phyloP scores from a whole-genome alignment of 1,139 yeast species.

The Nakaseomyces sp. region DNA sequence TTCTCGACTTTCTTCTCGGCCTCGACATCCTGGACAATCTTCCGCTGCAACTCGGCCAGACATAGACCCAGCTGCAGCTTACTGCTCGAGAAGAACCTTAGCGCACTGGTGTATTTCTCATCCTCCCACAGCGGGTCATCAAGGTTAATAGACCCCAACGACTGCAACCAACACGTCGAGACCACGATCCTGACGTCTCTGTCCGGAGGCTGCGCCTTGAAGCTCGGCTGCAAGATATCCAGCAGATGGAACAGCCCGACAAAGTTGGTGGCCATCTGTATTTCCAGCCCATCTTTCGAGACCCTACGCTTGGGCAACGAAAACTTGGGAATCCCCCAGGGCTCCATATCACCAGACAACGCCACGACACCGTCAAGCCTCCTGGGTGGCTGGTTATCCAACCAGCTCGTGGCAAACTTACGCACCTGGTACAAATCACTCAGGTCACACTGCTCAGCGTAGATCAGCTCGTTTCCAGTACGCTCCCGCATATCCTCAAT shows the following conservation, averaged over 20 bases:
- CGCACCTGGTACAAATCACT: slow-evolving; percentile 68
- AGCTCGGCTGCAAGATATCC: slow-evolving; percentile 68
- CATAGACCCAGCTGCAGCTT: slow-evolving; percentile 68
- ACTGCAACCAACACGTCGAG: slow-evolving; percentile 68
- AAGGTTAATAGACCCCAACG: slow-evolving; percentile 56
- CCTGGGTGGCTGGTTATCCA: slow-evolving; percentile 84
- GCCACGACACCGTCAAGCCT: slow-evolving; percentile 82
- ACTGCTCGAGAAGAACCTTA: slow-evolving; percentile 73
- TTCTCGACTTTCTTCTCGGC: slow-evolving; percentile 38
- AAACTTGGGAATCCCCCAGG: slow-evolving; percentile 37
- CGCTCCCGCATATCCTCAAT: slow-evolving; percentile 64
- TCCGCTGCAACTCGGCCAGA: slow-evolving; percentile 65
- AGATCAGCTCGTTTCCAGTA: slow-evolving; percentile 65
- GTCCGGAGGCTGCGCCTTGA: slow-evolving; percentile 86
- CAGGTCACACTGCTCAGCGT: slow-evolving; percentile 83
- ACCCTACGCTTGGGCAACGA: slow-evolving; percentile 39
- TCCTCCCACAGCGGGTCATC: slow-evolving; percentile 61
- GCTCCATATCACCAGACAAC: slow-evolving; percentile 77
- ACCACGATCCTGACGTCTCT: slow-evolving; percentile 78
- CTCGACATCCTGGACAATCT: slow-evolving; percentile 35
- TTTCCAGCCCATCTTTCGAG: slow-evolving; percentile 75
- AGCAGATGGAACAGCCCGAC: slow-evolving; percentile 72
- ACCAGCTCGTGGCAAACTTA: slow-evolving; percentile 88
- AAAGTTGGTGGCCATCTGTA: slow-evolving; percentile 77
- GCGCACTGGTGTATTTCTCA: slow-evolving; percentile 56